Percentiles rank a stretch among this genome's conserved stretches.
phyloP scores from a whole-genome alignment of 2,329 filamentous ascomycete genomes.

The Fusarium coicis region DNA sequence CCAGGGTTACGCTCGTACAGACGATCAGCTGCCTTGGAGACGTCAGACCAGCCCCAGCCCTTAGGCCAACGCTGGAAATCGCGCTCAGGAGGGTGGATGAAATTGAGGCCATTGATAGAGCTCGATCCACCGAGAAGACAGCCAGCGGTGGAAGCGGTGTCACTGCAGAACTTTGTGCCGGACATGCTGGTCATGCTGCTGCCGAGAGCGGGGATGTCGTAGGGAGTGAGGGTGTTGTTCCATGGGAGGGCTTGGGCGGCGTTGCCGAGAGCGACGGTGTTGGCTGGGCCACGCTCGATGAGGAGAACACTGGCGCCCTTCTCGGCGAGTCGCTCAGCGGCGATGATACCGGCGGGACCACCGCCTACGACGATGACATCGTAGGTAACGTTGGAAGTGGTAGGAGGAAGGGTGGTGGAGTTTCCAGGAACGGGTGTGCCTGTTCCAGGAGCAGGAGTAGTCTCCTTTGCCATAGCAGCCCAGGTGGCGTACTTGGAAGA shows the following conservation, averaged over 20 bases:
- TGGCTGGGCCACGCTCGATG: conserved; percentile 43
- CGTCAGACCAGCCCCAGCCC: conserved; percentile 38
- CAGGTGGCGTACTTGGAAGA: conserved; percentile 46
- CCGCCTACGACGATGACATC: conserved; percentile 44
- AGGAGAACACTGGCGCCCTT: conserved; percentile 39
- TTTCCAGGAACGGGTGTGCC: conserved; percentile 22
- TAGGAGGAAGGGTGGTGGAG: conserved; percentile 20
- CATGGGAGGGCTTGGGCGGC: conserved; percentile 33
- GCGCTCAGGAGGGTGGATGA: conserved; percentile 41
- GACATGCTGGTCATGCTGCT: conserved; percentile 40
- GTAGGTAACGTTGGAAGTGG: conserved; percentile 39
- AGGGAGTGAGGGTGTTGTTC: conserved; percentile 40
- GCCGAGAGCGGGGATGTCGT: conserved; percentile 41
- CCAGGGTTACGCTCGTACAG: conserved; percentile 59
- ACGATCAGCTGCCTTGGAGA: conserved; percentile 39
- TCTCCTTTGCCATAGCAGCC: conserved; percentile 42
- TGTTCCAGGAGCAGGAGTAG: conserved; percentile 10
- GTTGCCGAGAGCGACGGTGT: conserved; percentile 40
- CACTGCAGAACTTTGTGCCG: conserved; percentile 42
- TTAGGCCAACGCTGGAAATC: conserved; percentile 43
- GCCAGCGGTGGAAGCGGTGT: conserved; percentile 41
- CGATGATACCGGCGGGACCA: conserved; percentile 42
- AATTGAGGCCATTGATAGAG: conserved; percentile 45
- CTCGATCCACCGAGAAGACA: conserved; percentile 42
- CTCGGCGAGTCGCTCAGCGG: conserved; percentile 42